phyloP scores from a whole-genome alignment of 2,329 filamentous ascomycete species.

The Daldinia eschscholtzii region DNA sequence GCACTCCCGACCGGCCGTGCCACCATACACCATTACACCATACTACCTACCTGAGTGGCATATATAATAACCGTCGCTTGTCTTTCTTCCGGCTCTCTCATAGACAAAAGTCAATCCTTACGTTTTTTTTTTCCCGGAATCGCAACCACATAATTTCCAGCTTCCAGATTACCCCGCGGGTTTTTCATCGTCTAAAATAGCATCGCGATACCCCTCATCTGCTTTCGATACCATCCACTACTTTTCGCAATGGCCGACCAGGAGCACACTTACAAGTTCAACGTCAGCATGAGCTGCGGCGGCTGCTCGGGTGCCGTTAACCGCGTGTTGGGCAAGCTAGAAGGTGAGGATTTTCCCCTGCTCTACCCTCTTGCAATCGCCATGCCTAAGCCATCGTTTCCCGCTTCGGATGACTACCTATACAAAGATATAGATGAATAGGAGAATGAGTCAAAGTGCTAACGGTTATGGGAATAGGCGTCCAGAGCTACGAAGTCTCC shows the following conservation, averaged over 20 bases:
- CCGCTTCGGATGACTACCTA: no score
- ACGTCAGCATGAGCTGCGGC: conserved; percentile 92
- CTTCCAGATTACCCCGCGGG: conserved; percentile 21
- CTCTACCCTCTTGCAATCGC: background rate
- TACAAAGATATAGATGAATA: no score
- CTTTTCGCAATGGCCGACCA: conserved; percentile 70
- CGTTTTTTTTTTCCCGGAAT: conserved; percentile 2
- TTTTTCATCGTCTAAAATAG: background rate
- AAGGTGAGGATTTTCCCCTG: conserved; percentile 69
- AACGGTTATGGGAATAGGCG: conserved; percentile 65
- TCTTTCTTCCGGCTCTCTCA: background rate
- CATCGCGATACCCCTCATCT: conserved; percentile 21
- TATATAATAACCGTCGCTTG: conserved; percentile 11
- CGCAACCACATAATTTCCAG: conserved; percentile 2
- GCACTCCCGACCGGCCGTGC: background rate
- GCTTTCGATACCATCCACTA: background rate
- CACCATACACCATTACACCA: conserved; percentile 6
- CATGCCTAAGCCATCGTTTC: no score
- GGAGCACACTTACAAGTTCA: conserved; percentile 94
- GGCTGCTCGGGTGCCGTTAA: conserved; percentile 96
- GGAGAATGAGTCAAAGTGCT: background rate
- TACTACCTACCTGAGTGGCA: conserved; percentile 9
- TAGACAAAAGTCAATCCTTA: conserved; percentile 3
- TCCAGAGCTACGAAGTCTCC: conserved; percentile 87
- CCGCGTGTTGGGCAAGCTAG: conserved; percentile 90